A percentile compares a stretch with the other conserved stretches of the same genome.
phyloP scores from a whole-genome alignment of 305 asterid genomes.

The Solanum chacoense region DNA sequence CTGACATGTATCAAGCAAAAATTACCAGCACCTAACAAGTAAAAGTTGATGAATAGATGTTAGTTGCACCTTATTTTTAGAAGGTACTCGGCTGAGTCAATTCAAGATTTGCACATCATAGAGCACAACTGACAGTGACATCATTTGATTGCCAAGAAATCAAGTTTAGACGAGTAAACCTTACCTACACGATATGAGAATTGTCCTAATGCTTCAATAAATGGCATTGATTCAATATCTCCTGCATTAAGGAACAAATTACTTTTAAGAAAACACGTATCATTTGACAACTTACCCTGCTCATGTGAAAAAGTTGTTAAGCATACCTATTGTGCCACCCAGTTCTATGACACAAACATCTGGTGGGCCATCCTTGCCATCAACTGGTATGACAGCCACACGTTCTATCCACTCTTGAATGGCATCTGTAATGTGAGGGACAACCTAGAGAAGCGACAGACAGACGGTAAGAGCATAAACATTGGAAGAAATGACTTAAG shows the following conservation, averaged over 20 bases:
- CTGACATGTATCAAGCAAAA: constrained; percentile 90
- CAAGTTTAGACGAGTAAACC: neutral
- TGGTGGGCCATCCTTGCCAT: constrained; percentile 80
- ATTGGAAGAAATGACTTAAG: neutral
- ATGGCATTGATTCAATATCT: constrained; percentile 78
- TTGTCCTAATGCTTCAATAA: constrained; percentile 73
- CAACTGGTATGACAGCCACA: constrained; percentile 72
- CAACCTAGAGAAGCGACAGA: constrained; percentile 29
- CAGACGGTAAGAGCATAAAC: neutral
- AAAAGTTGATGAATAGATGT: constrained; percentile 3
- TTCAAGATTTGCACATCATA: neutral
- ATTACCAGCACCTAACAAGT: constrained; percentile 63
- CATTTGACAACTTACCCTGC: neutral
- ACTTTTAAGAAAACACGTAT: neutral
- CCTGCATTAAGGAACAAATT: constrained; percentile 31
- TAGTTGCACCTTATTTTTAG: neutral
- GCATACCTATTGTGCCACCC: constrained; percentile 90
- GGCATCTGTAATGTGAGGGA: constrained; percentile 88
- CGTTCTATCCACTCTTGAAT: constrained; percentile 95
- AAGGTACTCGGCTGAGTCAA: neutral
- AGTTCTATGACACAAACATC: constrained; percentile 96
- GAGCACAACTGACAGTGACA: neutral
- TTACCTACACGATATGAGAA: constrained; percentile 61
- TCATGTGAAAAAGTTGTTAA: neutral
- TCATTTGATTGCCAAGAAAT: neutral